A percentile compares a stretch with the other conserved stretches of the same genome.
Conservation (phyloP, 2,329 filamentous ascomycete species). For the Colletotrichum lupini region DNA sequence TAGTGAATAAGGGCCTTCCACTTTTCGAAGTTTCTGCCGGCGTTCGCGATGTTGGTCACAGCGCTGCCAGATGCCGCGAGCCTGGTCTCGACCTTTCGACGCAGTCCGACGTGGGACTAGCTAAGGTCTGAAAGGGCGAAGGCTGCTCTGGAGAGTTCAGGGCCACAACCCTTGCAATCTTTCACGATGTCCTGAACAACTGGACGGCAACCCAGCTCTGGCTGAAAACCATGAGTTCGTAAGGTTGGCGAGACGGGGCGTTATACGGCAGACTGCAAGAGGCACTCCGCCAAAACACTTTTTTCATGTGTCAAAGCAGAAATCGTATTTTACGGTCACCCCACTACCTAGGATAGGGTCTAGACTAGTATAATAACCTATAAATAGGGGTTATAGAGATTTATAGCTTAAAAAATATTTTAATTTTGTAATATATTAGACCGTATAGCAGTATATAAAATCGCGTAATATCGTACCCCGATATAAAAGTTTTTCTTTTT, state of each 20-base stretch:
- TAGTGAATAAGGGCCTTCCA: not conserved
- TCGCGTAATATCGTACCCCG: too few relatives aligned
- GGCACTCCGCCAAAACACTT: too few relatives aligned
- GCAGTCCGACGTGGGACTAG: not conserved
- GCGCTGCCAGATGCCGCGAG: not conserved
- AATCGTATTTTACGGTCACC: too few relatives aligned
- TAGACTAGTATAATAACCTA: too few relatives aligned
- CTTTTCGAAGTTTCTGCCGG: not conserved
- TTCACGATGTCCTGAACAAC: not conserved
- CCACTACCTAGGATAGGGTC: too few relatives aligned
- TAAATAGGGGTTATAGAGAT: too few relatives aligned
- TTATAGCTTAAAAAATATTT: too few relatives aligned
- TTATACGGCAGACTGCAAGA: too few relatives aligned
- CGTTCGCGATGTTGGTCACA: not conserved
- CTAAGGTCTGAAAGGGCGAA: not conserved
- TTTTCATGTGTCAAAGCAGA: too few relatives aligned
- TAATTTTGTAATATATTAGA: too few relatives aligned
- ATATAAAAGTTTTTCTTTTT: too few relatives aligned
- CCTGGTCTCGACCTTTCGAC: not conserved
- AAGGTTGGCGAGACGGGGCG: not conserved
- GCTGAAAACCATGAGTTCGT: not conserved
- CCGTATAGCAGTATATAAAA: too few relatives aligned
- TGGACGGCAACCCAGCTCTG: not conserved
- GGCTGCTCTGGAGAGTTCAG: not conserved
- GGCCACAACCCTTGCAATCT: conserved; percentile 1